phyloP scores from a whole-genome alignment of 805 yeast genomes.

The Citeromyces matritensis region DNA sequence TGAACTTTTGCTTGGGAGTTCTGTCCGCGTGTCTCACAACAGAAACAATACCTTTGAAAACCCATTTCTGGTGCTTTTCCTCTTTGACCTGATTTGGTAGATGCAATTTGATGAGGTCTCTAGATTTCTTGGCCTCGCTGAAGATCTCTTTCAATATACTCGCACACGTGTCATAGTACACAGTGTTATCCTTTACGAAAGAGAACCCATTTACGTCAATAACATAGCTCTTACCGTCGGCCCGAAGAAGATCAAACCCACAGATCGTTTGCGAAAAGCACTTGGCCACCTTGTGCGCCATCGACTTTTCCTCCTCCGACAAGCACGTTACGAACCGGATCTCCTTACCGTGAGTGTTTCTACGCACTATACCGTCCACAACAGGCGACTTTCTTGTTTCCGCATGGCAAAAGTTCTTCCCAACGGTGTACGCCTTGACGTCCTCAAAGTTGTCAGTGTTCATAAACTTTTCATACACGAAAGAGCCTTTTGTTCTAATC shows the following conservation, averaged over 20 bases:
- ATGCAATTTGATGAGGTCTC: conserved; percentile 21
- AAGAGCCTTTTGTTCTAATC: conserved; percentile 86
- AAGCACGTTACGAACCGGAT: conserved; percentile 79
- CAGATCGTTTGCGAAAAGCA: conserved; percentile 88
- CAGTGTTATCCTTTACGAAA: conserved; percentile 83
- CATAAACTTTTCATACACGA: conserved; percentile 87
- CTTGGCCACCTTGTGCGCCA: conserved; percentile 65
- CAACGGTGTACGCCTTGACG: conserved; percentile 96
- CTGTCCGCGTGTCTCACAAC: conserved; percentile 96
- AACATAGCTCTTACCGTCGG: conserved; percentile 76
- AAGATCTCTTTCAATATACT: conserved; percentile 65
- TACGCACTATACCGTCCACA: conserved; percentile 95
- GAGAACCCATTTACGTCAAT: conserved; percentile 98
- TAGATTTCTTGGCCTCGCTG: conserved; percentile 37
- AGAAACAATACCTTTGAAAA: conserved; percentile 80
- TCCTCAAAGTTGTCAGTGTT: conserved; percentile 97
- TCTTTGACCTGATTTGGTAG: conserved; percentile 18
- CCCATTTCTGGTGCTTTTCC: conserved; percentile 84
- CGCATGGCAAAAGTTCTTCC: conserved; percentile 84
- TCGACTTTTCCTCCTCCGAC: conserved; percentile 55
- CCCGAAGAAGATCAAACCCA: conserved; percentile 90
- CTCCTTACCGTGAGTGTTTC: conserved; percentile 97
- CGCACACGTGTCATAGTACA: conserved; percentile 77
- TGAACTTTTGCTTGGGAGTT: conserved; percentile 96
- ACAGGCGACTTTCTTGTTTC: conserved; percentile 98